Base-by-base conservation (phyloP, 306 rosid species). In the Vigna mungo region DNA sequence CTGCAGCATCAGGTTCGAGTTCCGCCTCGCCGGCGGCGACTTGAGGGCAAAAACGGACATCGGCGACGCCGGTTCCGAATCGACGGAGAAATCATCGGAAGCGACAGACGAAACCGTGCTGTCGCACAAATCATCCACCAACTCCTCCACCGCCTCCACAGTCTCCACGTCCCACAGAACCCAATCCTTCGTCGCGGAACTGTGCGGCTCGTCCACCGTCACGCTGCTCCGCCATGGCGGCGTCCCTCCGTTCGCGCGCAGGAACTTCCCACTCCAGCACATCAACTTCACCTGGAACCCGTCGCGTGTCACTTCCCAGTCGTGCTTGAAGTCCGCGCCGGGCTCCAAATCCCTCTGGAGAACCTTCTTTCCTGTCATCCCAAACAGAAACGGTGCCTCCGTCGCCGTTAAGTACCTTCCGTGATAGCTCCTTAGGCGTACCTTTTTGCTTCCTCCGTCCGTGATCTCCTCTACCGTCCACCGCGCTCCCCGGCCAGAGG, bases 221-320 rank as follows among this genome's bases (percentile, higher is more conserved):
- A 95, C 61, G 9, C 92, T 76, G 61, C 89, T 95, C 21, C 98
- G 74, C 98, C 98, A 95, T 59, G 98, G 96, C 14, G 92, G 97
- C 1, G 89, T 83, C 1, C 95, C 93, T 0, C 98, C 98, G 69
- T 95, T 92, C 0, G 79, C 97, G 9, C 97, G 85, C 17, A 95
- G 18, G n/a, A 36, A 89, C n/a, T 81, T 92, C n/a, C 92, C 92
- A 56, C 89, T 84, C 93, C 89, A 90, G 7, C 91, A 87, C 77
- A 74, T 77, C 52, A 95, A 41, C 80, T 79, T 86, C 17, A 95
- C 82, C 78, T 90, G 95, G 62, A 92, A 95, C 12, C 96, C 98
- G 1, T 95, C 97, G 5, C 84, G 56, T 21, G 89, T 86, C 36
- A 90, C 92, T 77, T 92, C 96, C 92, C 97, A 95, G 70, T 89